Evolutionary conservation across 1,139 yeast genomes (phyloP).

Genomic region (Yamadazyma mexicana): DNA sequence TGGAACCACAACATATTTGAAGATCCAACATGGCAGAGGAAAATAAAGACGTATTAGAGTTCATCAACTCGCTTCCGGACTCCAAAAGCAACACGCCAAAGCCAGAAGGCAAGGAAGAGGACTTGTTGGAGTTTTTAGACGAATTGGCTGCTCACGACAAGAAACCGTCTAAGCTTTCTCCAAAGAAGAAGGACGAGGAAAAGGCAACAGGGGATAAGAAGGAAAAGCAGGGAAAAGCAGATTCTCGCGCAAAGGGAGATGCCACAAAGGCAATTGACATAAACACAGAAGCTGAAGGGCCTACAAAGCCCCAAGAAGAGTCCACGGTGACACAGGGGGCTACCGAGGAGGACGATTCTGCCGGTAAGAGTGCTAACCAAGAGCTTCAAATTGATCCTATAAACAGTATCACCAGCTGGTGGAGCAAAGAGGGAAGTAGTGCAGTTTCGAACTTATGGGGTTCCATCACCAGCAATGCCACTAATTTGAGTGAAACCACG

Average conservation of each 20-base stretch:
- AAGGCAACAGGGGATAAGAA: constrained; percentile 1
- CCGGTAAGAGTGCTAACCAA: constrained; percentile 8
- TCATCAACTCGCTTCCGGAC: constrained; percentile 85
- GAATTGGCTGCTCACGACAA: constrained; percentile 60
- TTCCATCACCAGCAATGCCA: constrained; percentile 48
- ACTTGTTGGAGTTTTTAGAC: constrained; percentile 83
- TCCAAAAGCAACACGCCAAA: constrained; percentile 43
- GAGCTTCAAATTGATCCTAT: constrained; percentile 57
- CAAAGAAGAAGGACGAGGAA: constrained; percentile 9
- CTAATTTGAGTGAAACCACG: constrained; percentile 41
- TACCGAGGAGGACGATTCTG: no score
- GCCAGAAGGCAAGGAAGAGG: constrained; percentile 58
- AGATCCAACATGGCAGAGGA: constrained; percentile 7
- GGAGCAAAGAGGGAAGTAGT: constrained; percentile 74
- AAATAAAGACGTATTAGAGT: constrained; percentile 79
- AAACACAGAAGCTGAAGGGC: no score
- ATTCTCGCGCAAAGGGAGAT: no score
- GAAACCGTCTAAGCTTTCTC: constrained; percentile 12
- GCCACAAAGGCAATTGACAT: no score
- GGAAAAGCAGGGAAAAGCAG: constrained; percentile 4
- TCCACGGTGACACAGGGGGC: no score
- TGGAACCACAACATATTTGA: not conserved
- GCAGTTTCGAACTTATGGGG: constrained; percentile 75
- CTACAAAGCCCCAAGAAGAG: constrained; percentile 1
- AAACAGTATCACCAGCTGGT: constrained; percentile 76